Conservation (phyloP, 2,329 filamentous ascomycete genomes). For the Aschersonia sp. region DNA sequence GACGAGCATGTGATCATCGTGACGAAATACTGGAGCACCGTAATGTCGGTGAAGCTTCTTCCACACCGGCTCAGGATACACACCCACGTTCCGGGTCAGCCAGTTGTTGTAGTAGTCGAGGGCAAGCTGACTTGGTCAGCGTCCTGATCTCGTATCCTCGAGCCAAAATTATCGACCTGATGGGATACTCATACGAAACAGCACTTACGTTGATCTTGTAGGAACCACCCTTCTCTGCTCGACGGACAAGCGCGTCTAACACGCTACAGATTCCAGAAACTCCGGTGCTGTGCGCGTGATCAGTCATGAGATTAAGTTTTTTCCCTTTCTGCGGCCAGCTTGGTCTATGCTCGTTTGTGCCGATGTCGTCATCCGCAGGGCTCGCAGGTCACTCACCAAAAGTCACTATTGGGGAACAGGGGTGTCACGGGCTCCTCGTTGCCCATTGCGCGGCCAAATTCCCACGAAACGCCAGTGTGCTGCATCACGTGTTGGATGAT, state of each 20-base stretch:
- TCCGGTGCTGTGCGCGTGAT: conserved; percentile 32
- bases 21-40: conserved; percentile 38
- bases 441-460: conserved; percentile 44
- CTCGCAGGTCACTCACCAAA: conserved; percentile 20
- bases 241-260: conserved; percentile 46
- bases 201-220: conserved; percentile 41
- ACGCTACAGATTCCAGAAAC: conserved; percentile 42
- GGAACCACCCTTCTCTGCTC: conserved; percentile 48
- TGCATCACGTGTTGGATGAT: not conserved
- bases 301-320: not conserved
- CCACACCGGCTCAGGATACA: conserved; percentile 38
- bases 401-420: conserved; percentile 50
- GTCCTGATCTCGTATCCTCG: not conserved
- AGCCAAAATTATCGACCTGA: no score
- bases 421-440: conserved; percentile 48
- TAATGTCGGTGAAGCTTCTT: conserved; percentile 30
- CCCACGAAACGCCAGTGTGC: conserved; percentile 41
- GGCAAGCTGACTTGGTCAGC: conserved; percentile 16
- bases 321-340: no score
- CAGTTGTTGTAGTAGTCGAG: conserved; percentile 55
- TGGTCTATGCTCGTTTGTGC: no score
- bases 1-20: conserved; percentile 46
- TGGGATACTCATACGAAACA: no score
- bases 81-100: conserved; percentile 40
- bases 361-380: no score